Conservation (phyloP, 805 yeast species). For the Candida hispaniensis region DNA sequence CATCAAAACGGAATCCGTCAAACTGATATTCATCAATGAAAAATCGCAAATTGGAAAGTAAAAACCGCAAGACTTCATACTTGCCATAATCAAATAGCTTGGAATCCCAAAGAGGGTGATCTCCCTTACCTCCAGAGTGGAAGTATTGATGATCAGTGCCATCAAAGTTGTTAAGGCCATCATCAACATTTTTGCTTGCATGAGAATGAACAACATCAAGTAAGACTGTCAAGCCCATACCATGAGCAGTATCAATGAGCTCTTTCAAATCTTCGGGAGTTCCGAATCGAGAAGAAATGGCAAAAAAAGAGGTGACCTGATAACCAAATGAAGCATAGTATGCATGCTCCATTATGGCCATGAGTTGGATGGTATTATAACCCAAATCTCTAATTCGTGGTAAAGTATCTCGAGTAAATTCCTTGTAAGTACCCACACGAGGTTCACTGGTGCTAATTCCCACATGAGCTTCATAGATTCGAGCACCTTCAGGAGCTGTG, state of each 20-base stretch:
- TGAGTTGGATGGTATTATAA: constrained; percentile 84
- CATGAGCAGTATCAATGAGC: constrained; percentile 84
- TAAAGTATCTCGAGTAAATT: constrained; percentile 66
- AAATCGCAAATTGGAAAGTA: constrained; percentile 73
- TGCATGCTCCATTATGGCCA: constrained; percentile 99
- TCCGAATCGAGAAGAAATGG: constrained; percentile 81
- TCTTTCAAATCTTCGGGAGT: constrained; percentile 91
- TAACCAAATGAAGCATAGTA: constrained; percentile 98
- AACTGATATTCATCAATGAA: constrained; percentile 74
- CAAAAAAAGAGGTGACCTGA: constrained; percentile 88
- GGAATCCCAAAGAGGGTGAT: constrained; percentile 93
- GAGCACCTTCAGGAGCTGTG: constrained; percentile 38
- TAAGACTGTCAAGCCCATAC: constrained; percentile 72
- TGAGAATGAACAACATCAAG: constrained; percentile 94
- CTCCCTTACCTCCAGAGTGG: constrained; percentile 84
- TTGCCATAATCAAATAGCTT: constrained; percentile 83
- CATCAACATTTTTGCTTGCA: constrained; percentile 87
- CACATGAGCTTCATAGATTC: constrained; percentile 85
- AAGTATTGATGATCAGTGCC: constrained; percentile 93
- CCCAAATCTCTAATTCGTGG: constrained; percentile 83
- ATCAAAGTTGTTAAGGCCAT: constrained; percentile 86
- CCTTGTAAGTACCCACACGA: constrained; percentile 70
- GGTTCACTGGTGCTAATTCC: constrained; percentile 93
- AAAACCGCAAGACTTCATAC: constrained; percentile 81
- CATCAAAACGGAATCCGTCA: constrained; percentile 95